Base-by-base conservation (phyloP, 306 rosid species). In the Lathyrus sativus region DNA sequence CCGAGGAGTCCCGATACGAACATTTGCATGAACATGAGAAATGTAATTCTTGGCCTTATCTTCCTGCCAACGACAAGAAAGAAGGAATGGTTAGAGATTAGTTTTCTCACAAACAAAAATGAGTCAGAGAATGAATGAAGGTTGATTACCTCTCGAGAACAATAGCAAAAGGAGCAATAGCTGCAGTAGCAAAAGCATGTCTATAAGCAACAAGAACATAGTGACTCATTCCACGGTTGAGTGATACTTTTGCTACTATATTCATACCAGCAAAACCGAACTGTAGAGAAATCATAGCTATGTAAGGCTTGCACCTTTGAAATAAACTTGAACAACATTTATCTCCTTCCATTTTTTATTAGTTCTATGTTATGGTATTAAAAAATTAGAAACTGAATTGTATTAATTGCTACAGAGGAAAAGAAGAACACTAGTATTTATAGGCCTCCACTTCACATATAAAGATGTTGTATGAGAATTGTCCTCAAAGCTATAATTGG, bases 181-280 rank as follows among this genome's bases (percentile, higher is more conserved):
- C 95, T 0, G 83, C 91, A 0, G 96, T 85, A 68, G 99, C 99
- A 70, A 95, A 88, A 62, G 96, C 93, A 5, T 95, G 99, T 9
- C 99, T 68, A 55, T 95, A 95, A 46, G 87, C 97, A 26, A 89
- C 92, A 64, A 95, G 97, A 12, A 88, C 97, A 33, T 85, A 95
- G 73, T 90, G 99, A 67, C 91, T 95, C 95, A 90, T 87, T 2
- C 99, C 97, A 2, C 91, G 87, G 86, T 83, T 85, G 67, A 95
- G 91, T 4, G 96, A 89, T 5, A 88, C 92, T 67, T 82, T 88
- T 3, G 96, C 88, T 72, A 95, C 85, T 59, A 95, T 88, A 77
- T 83, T 90, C 99, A 95, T 95, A 0, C 99, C 99, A 1, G 99
- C 99, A 11, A 87, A 88, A 8, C 99, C 99, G 7, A 95, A 95